Base-by-base conservation (phyloP, 139 green algal genomes). In the Volvox africanus region DNA sequence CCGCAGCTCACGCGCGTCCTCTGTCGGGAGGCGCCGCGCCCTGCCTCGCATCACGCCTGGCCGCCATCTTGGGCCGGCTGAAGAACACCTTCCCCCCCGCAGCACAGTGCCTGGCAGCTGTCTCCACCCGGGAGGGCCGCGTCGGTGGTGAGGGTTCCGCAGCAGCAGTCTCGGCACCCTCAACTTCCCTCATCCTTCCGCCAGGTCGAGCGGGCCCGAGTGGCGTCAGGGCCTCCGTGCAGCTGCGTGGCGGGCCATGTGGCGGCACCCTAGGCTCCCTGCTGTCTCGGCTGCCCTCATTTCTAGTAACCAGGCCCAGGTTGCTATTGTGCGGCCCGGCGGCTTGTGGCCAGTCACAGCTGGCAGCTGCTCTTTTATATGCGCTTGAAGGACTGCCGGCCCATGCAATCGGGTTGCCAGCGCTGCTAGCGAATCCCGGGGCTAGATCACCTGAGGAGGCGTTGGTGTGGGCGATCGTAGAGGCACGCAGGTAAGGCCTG, bases 391-490 rank as follows among this genome's bases (percentile, higher is more conserved):
- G 95, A 17, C 94, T 99, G 55, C 97, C 97, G 11, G 92, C 97
- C 32, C 95, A 98, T 86, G 86, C 95, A 37, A 94, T 99, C 0
- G 97, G 95, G 30, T 92, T 99, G 71, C 96, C 97, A 1, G 93
- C 93, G 1, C 95, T 99, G 50, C 93, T 99, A 44, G 92, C 96
- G 20, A 96, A 98, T 75, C 92, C 94, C 5, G 95, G 94, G 2
- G 88, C 95, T 0, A 67, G 97, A 35, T 96, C 92, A n/a, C 93
- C 97, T 5, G 98, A 99, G 89, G 98, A 99, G 93, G 97, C 97
- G 35, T 92, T 99, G 68, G 97, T 99, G 90, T 94, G 95, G 44
- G 95, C 95, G 0, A 92, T 99, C 61, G 92, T 95, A 35, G 98
- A 99, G 89, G 98, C 98, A 1, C 68, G 92, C 75, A 77, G 86